Evolutionary conservation across 2,329 filamentous ascomycete species (phyloP), one percentile per base, ranked within the genome.

Genomic region (Diplocarpon mali): DNA sequence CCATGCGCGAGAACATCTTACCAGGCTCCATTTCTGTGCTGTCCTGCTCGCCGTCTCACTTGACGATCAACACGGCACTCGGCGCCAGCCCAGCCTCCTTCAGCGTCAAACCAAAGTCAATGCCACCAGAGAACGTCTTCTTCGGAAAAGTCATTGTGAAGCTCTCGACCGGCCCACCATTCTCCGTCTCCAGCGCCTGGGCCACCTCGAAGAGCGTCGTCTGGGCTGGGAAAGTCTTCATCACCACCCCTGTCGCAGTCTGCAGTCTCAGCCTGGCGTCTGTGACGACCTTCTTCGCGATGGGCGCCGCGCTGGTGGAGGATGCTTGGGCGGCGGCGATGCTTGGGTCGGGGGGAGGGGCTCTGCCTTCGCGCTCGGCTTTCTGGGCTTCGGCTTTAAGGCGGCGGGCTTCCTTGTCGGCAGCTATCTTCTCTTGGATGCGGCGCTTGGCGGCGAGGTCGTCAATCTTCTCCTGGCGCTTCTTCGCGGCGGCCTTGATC

Each of bases 121-220:
- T 55, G 51, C 71, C 63, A 15, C 70, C 81, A 63, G 69, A 68
- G 52, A 83, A 96, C 0, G 78, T 76, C 70, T 95, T 95, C 60
- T 77, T 79, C 0, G 92, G 92, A 57, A 93, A 96, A 15, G 80
- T 95, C 56, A 83, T 84, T 1, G 82, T 78, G 62, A 98, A 95
- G 56, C 78, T 87, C 17, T 70, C 75, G 12, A 93, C 83, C 2
- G 77, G 64, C 0, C 83, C 84, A 0, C 84, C 86, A 40, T 76
- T 79, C 51, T 95, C 86, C 40, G 75, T 65, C 60, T 78, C 69
- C 17, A 98, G 62, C 46, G 80, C 75, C 56, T 89, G 78, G 0
- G 85, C 88, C 40, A 98, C 80, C 67, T 98, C 90, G 57, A 95
- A 95, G 10, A 98, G 68, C 0, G 92, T 96, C 2, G 88, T 93